Base-by-base conservation (phyloP, 177 flowering plant genomes). In the Tripterygium wilfordii region DNA sequence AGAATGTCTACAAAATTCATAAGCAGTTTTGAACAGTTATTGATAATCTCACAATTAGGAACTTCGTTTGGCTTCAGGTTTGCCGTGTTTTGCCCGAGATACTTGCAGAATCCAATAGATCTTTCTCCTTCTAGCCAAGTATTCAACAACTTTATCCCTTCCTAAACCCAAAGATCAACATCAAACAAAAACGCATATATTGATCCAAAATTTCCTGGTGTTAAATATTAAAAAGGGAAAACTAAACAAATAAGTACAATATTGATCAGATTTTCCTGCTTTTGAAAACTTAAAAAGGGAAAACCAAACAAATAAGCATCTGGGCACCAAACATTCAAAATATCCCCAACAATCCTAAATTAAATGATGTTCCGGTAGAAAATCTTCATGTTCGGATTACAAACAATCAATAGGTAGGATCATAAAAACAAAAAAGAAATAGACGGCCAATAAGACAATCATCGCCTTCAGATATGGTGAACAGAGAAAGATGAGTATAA, bases 111-210 rank as follows among this genome's bases (percentile, higher is more conserved):
- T 1, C 42, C 53, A 12, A 62, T n/a, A 4, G 82, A 80, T 41
- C 81, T 73, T 50, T 84, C 89, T 35, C 91, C 95, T 56, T 79
- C 86, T 47, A 94, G 61, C 96, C 95, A 89, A 20, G 72, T 75
- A 58, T 67, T 79, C 76, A 94, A 74, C 63, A 94, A 58, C 57
- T 87, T 87, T 18, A 89, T 64, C 38, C 99, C 97, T 38, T 89
- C 97, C 99, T 94, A 45, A 1, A 60, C 18, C 14, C 5, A 45
- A 41, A 38, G 13, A 13, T 39, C 6, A 43, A 19, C 10, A 24
- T 21, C 22, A 26, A 40, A 60, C n/a, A 22, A 3, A 36, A 48
- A 24, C 14, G 29, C n/a, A n/a, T n/a, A n/a, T n/a, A n/a, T n/a
- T n/a, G n/a, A n/a, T n/a, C n/a, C n/a, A n/a, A n/a, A n/a, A n/a